phyloP scores from a whole-genome alignment of 495 filamentous ascomycete genomes.

The Annulohypoxylon nitens region DNA sequence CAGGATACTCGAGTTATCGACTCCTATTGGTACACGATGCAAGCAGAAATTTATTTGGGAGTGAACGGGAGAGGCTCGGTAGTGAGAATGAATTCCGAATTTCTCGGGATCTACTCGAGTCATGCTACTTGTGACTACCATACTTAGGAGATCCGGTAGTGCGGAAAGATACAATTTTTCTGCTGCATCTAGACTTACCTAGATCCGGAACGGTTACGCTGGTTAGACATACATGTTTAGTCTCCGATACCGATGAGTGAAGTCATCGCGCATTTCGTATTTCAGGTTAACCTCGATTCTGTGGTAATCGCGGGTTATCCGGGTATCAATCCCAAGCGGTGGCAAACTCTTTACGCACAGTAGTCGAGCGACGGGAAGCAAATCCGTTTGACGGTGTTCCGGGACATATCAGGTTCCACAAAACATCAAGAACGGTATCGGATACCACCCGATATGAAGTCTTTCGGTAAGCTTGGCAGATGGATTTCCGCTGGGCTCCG shows the following conservation, averaged over 20 bases:
- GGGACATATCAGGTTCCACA: conserved; percentile 33
- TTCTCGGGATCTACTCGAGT: conserved; percentile 41
- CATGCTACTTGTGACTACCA: conserved; percentile 34
- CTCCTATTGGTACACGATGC: conserved; percentile 27
- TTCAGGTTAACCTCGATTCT: conserved; percentile 19
- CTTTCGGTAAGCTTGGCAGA: conserved; percentile 34
- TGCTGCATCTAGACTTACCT: conserved; percentile 38
- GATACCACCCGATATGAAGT: conserved; percentile 32
- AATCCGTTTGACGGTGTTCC: conserved; percentile 32
- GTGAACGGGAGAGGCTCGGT: conserved; percentile 18
- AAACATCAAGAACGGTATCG: conserved; percentile 28
- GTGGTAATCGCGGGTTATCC: conserved; percentile 24
- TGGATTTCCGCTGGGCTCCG: conserved; percentile 31
- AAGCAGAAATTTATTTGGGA: conserved; percentile 26
- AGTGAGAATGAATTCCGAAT: conserved; percentile 36
- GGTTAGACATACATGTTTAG: conserved; percentile 7
- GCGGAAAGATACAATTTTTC: conserved; percentile 26
- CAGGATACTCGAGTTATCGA: conserved; percentile 25
- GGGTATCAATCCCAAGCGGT: conserved; percentile 10
- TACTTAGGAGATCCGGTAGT: conserved; percentile 28
- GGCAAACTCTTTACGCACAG: conserved; percentile 6
- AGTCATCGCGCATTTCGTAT: conserved; percentile 23
- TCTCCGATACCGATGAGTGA: conserved; percentile 31
- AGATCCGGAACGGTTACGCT: conserved; percentile 34
- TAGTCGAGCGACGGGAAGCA: conserved; percentile 20